These are phyloP conservation scores for Apostasia shenzhenica DNA, from an alignment of 106 monocot genomes.

Conservation along the genomic window DNA sequence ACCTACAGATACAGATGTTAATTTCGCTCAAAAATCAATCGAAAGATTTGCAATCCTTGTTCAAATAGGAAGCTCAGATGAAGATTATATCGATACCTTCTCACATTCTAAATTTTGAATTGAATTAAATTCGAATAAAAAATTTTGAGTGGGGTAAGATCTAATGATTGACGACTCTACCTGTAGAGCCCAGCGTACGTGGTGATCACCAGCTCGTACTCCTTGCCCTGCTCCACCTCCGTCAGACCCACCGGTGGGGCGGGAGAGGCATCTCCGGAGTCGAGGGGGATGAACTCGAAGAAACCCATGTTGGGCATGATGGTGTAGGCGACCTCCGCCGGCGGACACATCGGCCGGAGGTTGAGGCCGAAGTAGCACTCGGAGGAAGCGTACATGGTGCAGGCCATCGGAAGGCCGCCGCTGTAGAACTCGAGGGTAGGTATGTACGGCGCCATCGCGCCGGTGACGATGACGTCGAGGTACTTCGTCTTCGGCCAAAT, in stretches of 20 bases:
- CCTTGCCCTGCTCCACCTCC: constrained; percentile 59
- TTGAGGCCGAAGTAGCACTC: not conserved
- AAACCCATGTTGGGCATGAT: constrained; percentile 92
- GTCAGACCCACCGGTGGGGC: constrained; percentile 45
- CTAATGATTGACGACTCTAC: no score
- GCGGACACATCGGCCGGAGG: constrained; percentile 7
- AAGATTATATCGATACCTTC: no score
- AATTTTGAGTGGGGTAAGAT: no score
- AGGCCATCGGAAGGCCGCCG: constrained; percentile 43
- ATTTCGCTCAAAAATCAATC: no score
- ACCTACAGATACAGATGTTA: not conserved
- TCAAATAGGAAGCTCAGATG: no score
- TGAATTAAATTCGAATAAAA: no score
- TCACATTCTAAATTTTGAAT: no score
- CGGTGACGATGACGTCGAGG: constrained; percentile 78
- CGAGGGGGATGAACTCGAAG: constrained; percentile 70
- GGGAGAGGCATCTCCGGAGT: not conserved
- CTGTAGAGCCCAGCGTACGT: constrained; percentile 70
- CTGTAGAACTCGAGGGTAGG: constrained; percentile 33
- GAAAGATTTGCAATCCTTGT: no score
- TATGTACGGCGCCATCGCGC: constrained; percentile 80
- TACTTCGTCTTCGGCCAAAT: constrained; percentile 85
- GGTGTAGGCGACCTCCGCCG: constrained; percentile 60
- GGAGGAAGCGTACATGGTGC: constrained; percentile 47
- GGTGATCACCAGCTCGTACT: constrained; percentile 83